phyloP scores from a whole-genome alignment of 177 flowering plant species.

The Telopea speciosissima region DNA sequence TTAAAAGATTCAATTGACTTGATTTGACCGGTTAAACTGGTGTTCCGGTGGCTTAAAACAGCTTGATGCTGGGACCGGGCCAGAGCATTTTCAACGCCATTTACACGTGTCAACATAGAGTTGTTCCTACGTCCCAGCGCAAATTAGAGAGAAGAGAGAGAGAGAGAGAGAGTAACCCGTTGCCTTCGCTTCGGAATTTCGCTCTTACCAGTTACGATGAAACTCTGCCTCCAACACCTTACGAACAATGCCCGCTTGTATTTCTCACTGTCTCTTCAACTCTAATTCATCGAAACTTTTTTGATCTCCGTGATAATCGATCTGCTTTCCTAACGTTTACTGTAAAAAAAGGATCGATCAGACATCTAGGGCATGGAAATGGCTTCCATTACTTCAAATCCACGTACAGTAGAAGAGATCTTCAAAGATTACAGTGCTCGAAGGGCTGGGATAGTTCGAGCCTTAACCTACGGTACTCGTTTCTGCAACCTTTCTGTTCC shows the following conservation, averaged over 20 bases:
- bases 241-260: conserved; percentile 1
- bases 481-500: not conserved
- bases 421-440: conserved; percentile 72
- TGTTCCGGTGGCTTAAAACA: too few species aligned
- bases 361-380: conserved; percentile 41
- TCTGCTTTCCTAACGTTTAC: not conserved
- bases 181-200: conserved; percentile 9
- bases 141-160: too few species aligned
- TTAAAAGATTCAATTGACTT: too few species aligned
- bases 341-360: not conserved
- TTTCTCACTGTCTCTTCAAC: not conserved
- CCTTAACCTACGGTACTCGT: conserved; percentile 54
- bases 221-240: not conserved
- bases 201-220: not conserved
- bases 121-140: too few species aligned
- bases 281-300: not conserved
- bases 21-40: too few species aligned
- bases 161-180: too few species aligned
- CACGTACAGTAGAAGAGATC: conserved; percentile 81
- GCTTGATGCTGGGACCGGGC: too few species aligned
- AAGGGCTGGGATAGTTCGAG: conserved; percentile 61
- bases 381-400: conserved; percentile 48
- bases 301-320: conserved; percentile 1
- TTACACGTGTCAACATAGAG: too few species aligned
- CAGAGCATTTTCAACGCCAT: too few species aligned